Percentiles rank a stretch among this genome's conserved stretches.
phyloP scores from a whole-genome alignment of 108 stramenopile genomes.

The Conticribra weissflogii region DNA sequence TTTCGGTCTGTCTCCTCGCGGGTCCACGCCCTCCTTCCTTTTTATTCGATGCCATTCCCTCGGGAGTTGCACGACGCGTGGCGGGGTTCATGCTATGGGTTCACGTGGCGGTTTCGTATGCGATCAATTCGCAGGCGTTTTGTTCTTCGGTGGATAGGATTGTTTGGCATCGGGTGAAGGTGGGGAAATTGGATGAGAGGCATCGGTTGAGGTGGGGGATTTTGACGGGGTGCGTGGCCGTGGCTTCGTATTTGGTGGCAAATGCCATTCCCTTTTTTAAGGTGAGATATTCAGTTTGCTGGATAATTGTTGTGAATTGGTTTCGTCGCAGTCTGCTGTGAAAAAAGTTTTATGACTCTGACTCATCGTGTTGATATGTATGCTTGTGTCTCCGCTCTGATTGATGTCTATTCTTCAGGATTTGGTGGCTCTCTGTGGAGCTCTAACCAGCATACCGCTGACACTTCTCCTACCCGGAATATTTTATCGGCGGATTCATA shows the following conservation, averaged over 20 bases:
- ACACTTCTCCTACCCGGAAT: slow-evolving; percentile 70
- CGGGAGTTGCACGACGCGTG: slow-evolving; percentile 43
- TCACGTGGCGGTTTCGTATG: slow-evolving; percentile 78
- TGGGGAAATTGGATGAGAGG: slow-evolving; percentile 13
- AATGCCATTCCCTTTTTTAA: slow-evolving; percentile 76
- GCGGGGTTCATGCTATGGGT: slow-evolving; percentile 72
- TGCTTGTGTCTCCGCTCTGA: not conserved
- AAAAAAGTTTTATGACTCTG: no score
- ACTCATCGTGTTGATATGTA: no score
- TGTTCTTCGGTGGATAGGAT: slow-evolving; percentile 71
- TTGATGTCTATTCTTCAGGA: slow-evolving; percentile 22
- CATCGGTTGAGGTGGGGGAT: slow-evolving; percentile 56
- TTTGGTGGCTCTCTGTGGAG: slow-evolving; percentile 74
- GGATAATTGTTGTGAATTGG: not conserved
- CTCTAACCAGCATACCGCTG: slow-evolving; percentile 68
- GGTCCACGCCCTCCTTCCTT: slow-evolving; percentile 70
- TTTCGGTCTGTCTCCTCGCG: slow-evolving; percentile 56
- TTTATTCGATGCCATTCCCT: slow-evolving; percentile 69
- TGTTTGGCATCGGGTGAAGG: slow-evolving; percentile 37
- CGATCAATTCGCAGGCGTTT: slow-evolving; percentile 80
- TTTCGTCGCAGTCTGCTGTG: no score
- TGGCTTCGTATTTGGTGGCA: slow-evolving; percentile 60
- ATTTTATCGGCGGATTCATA: slow-evolving; percentile 51
- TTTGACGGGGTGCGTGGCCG: slow-evolving; percentile 52
- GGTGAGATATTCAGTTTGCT: slow-evolving; percentile 7